Base-by-base conservation (phyloP, 192 early-diverging fungal genomes). In the Linnemannia exigua region DNA sequence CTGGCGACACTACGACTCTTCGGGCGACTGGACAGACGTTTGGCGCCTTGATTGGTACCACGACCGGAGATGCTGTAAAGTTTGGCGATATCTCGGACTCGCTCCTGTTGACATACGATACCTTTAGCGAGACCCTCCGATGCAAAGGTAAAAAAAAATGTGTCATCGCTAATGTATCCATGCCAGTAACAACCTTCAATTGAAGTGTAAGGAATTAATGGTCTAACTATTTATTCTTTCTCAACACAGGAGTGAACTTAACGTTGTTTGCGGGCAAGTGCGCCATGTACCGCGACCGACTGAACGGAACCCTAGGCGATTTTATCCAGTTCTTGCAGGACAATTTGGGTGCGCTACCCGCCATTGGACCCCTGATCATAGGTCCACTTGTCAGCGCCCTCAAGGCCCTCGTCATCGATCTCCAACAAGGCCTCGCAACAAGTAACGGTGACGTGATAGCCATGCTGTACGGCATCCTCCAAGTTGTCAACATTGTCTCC, bases 331-430 rank as follows among this genome's bases (percentile, higher is more conserved):
- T 76, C 54, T 6, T 82, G 11, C n/a, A 72, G 22, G 63, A 9
- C 20, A 41, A 46, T 31, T 12, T 76, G 2, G 47, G 69, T 12
- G 4, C 9, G 0, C 17, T 71, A 19, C 69, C 69, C 0, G 15
- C 76, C 58, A n/a, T 76, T 15, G 70, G 74, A 0, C 78, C 78
- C 1, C 37, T 63, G 38, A 44, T 82, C 51, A 19, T 52, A 2
- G 44, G 16, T 14, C 74, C 70, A 19, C 63, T 76, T 17, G 0
- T 82, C 19, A 33, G 46, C 0, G 38, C 25, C 1, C 66, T 81
- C 38, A 47, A 70, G 1, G 7, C 28, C 1, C 35, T 46, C 28
- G 6, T 72, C 19, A 20, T 36, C 6, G 75, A 82, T 76, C 19
- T 70, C 15, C 41, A 51, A 38, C 71, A n/a, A 3, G 80, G 74